These are phyloP conservation scores for Neurospora sp. DNA, from an alignment of 2,329 filamentous ascomycete species.

Conservation along the genomic window DNA sequence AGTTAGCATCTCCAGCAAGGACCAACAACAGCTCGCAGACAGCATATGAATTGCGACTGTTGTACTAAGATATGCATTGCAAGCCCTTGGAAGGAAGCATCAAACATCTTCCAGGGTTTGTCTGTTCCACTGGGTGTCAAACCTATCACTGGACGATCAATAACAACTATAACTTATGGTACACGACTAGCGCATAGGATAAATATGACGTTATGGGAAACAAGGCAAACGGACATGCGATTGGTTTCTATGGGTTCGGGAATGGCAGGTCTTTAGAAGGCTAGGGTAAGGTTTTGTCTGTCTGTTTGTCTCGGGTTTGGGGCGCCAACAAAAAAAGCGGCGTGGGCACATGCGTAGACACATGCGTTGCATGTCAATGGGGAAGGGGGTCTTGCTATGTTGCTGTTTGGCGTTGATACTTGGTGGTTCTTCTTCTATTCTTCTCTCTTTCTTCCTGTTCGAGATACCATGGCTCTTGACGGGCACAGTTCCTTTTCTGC, in stretches of 20 bases:
- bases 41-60: conserved; percentile 36
- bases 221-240: background rate
- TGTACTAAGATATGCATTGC: conserved; percentile 27
- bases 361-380: background rate
- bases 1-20: conserved; percentile 23
- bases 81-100: background rate
- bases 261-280: background rate
- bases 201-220: background rate
- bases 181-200: background rate
- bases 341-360: background rate
- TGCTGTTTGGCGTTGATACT: conserved; percentile 15
- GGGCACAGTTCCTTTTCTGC: conserved; percentile 5
- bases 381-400: conserved; percentile 4
- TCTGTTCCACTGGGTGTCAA: background rate
- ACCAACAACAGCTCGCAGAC: conserved; percentile 17
- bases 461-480: conserved; percentile 19
- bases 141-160: background rate
- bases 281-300: background rate
- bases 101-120: background rate
- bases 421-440: background rate
- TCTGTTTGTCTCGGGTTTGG: background rate
- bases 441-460: conserved; percentile 8
- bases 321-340: background rate
- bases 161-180: background rate
- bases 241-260: background rate